Evolutionary conservation across 352 stramenopile species (phyloP).

Genomic region (Blastocystis sp.): DNA sequence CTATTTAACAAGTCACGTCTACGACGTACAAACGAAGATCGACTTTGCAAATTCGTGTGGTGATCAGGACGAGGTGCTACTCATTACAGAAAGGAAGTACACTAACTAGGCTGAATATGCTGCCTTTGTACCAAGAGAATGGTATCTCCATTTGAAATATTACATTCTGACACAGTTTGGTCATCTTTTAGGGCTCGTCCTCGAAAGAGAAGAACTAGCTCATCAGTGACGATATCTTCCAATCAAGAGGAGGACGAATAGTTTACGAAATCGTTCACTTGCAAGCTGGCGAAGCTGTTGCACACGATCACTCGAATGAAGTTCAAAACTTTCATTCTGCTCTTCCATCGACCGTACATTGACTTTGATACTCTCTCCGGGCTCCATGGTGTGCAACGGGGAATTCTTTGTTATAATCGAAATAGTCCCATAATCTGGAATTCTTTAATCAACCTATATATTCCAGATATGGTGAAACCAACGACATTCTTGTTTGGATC

Average conservation of each 20-base stretch:
- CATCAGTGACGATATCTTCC: neutral
- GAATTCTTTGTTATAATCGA: neutral
- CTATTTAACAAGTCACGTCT: too few species aligned
- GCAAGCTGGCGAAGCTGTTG: neutral
- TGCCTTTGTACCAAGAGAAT: neutral
- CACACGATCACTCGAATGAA: neutral
- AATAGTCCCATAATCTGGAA: neutral
- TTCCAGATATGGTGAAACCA: neutral
- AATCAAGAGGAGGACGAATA: neutral
- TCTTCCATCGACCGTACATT: conserved; percentile 43
- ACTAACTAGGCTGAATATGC: neutral
- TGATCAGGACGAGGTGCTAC: neutral
- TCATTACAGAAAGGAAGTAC: neutral
- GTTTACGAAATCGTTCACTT: neutral
- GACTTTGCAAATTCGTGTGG: neutral
- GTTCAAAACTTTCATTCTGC: neutral
- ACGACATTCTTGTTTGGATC: neutral
- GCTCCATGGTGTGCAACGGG: neutral
- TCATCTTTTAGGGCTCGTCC: conserved; percentile 6
- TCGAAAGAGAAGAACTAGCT: conserved; percentile 4
- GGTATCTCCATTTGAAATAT: neutral
- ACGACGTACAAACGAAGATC: too few species aligned
- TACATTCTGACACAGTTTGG: conserved; percentile 7
- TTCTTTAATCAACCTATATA: neutral
- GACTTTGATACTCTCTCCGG: neutral